Evolutionary conservation across 148 eudicot species (phyloP), one percentile per base, ranked within the genome.

Genomic region (Cornus suecica): DNA sequence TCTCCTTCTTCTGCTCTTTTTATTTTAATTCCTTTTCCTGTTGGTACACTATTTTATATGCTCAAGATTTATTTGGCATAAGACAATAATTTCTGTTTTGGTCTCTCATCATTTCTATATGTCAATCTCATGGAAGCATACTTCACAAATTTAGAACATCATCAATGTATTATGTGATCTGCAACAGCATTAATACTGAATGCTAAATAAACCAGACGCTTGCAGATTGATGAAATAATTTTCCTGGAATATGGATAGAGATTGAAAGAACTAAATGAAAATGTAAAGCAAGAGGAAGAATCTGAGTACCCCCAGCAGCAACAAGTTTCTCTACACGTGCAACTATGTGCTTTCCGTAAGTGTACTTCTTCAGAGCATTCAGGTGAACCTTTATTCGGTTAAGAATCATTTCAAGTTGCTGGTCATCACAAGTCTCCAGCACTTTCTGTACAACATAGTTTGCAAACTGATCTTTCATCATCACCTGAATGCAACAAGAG

Each of bases 311-410:
- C 81, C 97, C 97, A 70, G 93, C 93, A 27, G 90, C 86, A 88
- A 92, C 97, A 83, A 92, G 97, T 79, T 91, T 91, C 78, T 91
- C 97, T 6, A 91, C 97, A 78, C 97, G 97, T 18, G 97, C 97
- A 79, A 91, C 97, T n/a, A 92, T 92, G 79, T 92, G 97, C 85
- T 92, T 92, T 73, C 97, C 97, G 65, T 92, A 91, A 52, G 97
- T 91, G 74, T 91, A 91, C 83, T 91, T 91, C 86, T 91, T 91
- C 70, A 91, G 88, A 8, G 97, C 91, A 73, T 86, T 91, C 81
- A 91, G 78, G 83, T 91, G 97, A 77, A 86, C 87, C 85, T 91
- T 91, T 48, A 91, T 91, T 52, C 92, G 88, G 65, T 85, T 82
- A 71, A 91, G 88, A 75, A 91, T 88, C 66, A 87, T 72, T 81